Conservation (phyloP, 1,284 basidiomycete genomes). For the Sporisorium scitamineum region DNA sequence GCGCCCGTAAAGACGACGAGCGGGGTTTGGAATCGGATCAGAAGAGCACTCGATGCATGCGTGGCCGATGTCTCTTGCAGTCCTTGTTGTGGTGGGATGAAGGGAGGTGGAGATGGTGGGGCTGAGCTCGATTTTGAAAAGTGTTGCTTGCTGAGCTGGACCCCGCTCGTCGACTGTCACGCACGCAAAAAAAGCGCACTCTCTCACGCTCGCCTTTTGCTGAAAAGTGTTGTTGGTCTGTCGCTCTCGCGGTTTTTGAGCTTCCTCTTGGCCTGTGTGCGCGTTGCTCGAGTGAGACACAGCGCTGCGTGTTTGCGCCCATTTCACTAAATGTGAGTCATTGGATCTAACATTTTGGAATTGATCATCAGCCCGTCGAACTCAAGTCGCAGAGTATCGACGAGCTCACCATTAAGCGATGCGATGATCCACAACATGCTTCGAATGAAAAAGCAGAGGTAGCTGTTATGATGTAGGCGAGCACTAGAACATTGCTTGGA, state of each 20-base stretch:
- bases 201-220: neutral
- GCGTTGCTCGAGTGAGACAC: neutral
- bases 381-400: neutral
- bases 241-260: neutral
- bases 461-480: too few relatives aligned
- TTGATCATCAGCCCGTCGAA: neutral
- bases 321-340: too few relatives aligned
- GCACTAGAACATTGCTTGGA: too few relatives aligned
- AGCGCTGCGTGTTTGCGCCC: neutral
- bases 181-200: neutral
- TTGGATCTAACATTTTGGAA: neutral
- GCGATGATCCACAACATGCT: neutral
- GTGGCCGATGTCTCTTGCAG: neutral
- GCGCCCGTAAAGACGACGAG: neutral
- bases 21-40: neutral
- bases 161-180: neutral
- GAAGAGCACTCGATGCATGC: conserved; percentile 2
- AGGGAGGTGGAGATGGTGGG: neutral
- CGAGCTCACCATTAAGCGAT: neutral
- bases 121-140: conserved; percentile 5
- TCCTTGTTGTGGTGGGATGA: neutral
- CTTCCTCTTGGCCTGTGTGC: neutral
- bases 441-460: neutral
- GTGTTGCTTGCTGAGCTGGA: conserved; percentile 6
- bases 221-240: conserved; percentile 15